Base-by-base conservation (phyloP, 2,329 filamentous ascomycete species). In the Fusarium austroafricanum region DNA sequence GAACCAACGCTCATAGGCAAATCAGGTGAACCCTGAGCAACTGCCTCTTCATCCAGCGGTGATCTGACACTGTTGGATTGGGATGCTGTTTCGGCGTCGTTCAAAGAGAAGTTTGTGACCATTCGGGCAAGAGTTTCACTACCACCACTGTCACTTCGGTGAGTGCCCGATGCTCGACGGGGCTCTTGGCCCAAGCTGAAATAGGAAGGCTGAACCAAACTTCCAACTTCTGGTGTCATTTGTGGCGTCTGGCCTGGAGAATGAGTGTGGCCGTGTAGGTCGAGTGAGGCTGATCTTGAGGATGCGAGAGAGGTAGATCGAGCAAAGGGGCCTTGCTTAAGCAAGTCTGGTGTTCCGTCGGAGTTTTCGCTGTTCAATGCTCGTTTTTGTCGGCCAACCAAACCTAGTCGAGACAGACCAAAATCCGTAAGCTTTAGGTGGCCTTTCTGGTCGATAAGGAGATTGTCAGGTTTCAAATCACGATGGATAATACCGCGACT, bases 391-490 rank as follows among this genome's bases (percentile, higher is more conserved):
- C 96, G 92, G 61, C 96, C 96, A 64, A 99, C 92, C 67, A 99
- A 84, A 76, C 96, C 96, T 95, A 99, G 98, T 28, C 96, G 90
- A 14, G 96, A 99, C 26, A 99, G 84, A 63, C 96, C 96, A 81
- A 99, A 99, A 78, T 99, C 96, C 2, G 96, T 99, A 73, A 99
- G 84, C 80, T 99, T 99, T 58, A 99, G 82, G 80, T 99, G 96
- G 3, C 96, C 96, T 75, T 94, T 97, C 73, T 96, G 93, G 76
- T 99, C 96, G 72, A 99, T 99, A 52, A 99, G 86, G 31, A 99
- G 86, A 76, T 99, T 99, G 77, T 99, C 96, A 2, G 96, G 96
- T 79, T 99, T 99, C 63, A 99, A 81, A 76, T 99, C 96, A 74
- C 96, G 92, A 80, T 99, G 96, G 43, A 99, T 95, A 76, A 99